phyloP scores from a whole-genome alignment of 2,329 filamentous ascomycete genomes.

The Metarhizium rileyi region DNA sequence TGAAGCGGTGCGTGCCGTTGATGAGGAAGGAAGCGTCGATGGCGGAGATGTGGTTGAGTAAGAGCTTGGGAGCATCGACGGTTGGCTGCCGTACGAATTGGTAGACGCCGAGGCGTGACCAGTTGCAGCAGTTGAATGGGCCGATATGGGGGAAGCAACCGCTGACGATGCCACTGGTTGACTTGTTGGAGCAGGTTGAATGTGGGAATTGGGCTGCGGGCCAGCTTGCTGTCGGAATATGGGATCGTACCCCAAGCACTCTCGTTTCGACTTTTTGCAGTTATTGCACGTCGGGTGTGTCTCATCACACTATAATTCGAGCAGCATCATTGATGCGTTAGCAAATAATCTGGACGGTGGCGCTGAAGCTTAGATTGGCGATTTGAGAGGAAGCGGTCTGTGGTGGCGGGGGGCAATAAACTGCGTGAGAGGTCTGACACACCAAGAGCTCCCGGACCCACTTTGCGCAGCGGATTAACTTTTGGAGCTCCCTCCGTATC shows the following conservation, averaged over 20 bases:
- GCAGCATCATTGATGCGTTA: neutral
- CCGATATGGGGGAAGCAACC: conserved; percentile 12
- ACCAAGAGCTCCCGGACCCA: conserved; percentile 2
- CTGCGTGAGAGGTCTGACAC: neutral
- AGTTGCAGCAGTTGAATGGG: conserved; percentile 13
- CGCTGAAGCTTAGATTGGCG: neutral
- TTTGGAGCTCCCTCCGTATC: conserved; percentile 1
- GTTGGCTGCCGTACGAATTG: conserved; percentile 37
- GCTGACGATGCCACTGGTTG: conserved; percentile 26
- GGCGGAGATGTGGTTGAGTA: conserved; percentile 24
- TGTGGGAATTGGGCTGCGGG: conserved; percentile 60
- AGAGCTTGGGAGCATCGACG: conserved; percentile 32
- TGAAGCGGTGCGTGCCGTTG: conserved; percentile 13
- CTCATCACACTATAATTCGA: conserved; percentile 72
- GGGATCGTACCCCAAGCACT: conserved; percentile 78
- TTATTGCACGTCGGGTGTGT: conserved; percentile 85
- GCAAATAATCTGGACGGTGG: conserved; percentile 3
- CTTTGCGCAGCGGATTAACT: conserved; percentile 3
- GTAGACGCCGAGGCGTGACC: conserved; percentile 14
- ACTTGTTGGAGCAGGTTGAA: conserved; percentile 22
- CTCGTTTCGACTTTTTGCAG: conserved; percentile 80
- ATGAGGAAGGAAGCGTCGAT: conserved; percentile 22
- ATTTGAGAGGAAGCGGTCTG: neutral
- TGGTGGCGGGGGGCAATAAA: neutral
- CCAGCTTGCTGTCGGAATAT: conserved; percentile 70